Evolutionary conservation across 179 eudicot genomes (phyloP).

Genomic region (Camellia oleifera): DNA sequence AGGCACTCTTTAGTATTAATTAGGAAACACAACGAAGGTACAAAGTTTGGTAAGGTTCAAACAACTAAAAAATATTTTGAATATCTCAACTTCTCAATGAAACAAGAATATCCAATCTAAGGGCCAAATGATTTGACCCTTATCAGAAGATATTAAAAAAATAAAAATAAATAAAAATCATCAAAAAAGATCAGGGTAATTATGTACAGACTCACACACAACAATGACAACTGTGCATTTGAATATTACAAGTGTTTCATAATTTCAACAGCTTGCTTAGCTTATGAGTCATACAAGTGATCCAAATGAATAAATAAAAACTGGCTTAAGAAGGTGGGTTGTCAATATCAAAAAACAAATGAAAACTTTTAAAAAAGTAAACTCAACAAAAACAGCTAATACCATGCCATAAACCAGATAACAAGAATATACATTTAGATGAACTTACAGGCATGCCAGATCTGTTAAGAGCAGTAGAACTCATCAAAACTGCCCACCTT

Average conservation of each 20-base stretch:
- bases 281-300: not conserved
- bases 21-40: not conserved
- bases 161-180: not conserved
- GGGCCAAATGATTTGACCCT: not conserved
- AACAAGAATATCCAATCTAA: not conserved
- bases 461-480: slow-evolving; percentile 66
- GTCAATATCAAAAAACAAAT: not conserved
- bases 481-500: slow-evolving; percentile 71
- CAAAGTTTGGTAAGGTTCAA: not conserved
- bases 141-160: not conserved
- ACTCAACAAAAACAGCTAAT: not conserved
- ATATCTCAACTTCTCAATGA: not conserved
- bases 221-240: not conserved
- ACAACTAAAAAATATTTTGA: not conserved
- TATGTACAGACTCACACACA: not conserved
- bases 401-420: not conserved
- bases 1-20: not conserved
- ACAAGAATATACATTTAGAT: slow-evolving; percentile 12
- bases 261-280: not conserved
- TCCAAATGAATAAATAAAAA: not conserved
- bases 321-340: not conserved
- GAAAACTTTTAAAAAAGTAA: not conserved
- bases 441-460: slow-evolving; percentile 87
- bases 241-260: not conserved
- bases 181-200: not conserved